Evolutionary conservation across 805 yeast species (phyloP).

Genomic region (Maudiozyma pseudohumilis): DNA sequence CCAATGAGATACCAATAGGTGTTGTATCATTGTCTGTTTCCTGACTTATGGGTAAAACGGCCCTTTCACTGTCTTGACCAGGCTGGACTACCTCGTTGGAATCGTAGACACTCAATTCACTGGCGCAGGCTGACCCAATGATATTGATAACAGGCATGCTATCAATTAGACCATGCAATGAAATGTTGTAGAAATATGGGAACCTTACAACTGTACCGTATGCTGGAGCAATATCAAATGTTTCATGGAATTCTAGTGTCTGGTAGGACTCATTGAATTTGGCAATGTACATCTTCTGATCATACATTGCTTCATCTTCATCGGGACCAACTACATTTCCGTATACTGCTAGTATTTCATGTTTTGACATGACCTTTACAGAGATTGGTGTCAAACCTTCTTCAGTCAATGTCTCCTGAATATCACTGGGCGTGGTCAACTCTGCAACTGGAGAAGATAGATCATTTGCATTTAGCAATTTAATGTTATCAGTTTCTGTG

Average conservation of each 20-base stretch:
- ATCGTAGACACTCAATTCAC: slow-evolving; percentile 47
- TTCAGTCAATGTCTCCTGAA: slow-evolving; percentile 17
- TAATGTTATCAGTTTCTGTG: neutral
- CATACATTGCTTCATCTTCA: slow-evolving; percentile 20
- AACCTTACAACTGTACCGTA: slow-evolving; percentile 41
- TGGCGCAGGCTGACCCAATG: slow-evolving; percentile 51
- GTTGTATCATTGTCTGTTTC: slow-evolving; percentile 58
- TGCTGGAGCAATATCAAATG: slow-evolving; percentile 41
- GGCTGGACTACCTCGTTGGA: slow-evolving; percentile 34
- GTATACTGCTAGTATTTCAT: slow-evolving; percentile 18
- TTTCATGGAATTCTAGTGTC: slow-evolving; percentile 20
- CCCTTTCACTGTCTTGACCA: slow-evolving; percentile 60
- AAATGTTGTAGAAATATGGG: slow-evolving; percentile 36
- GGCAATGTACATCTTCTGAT: slow-evolving; percentile 22
- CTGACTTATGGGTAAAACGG: slow-evolving; percentile 62
- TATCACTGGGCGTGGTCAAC: slow-evolving; percentile 23
- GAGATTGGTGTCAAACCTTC: slow-evolving; percentile 26
- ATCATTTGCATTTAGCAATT: slow-evolving; percentile 1
- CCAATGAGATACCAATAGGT: slow-evolving; percentile 62
- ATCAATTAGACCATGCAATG: slow-evolving; percentile 35
- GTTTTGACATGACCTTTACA: slow-evolving; percentile 15
- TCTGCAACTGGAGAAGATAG: neutral
- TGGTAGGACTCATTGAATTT: slow-evolving; percentile 2
- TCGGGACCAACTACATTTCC: slow-evolving; percentile 23
- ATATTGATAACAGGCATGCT: slow-evolving; percentile 31